Evolutionary conservation across 1,139 yeast species (phyloP).

Genomic region (Nakaseomyces glabratus): DNA sequence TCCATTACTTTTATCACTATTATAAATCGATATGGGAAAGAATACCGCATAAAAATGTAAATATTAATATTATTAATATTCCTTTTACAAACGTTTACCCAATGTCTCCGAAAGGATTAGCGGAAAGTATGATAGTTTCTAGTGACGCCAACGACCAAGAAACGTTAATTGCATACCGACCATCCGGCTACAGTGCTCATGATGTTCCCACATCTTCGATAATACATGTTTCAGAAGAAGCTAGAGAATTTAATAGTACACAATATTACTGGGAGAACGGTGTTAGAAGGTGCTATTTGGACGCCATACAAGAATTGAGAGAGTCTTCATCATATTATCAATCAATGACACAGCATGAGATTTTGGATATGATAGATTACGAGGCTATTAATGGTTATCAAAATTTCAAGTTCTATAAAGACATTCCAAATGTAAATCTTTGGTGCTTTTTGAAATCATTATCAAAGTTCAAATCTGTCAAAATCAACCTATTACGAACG

Average conservation of each 20-base stretch:
- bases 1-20: slow-evolving; percentile 28
- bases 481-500: slow-evolving; percentile 31
- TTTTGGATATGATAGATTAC: slow-evolving; percentile 13
- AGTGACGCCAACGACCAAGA: slow-evolving; percentile 19
- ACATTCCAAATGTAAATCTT: slow-evolving; percentile 28
- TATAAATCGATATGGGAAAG: slow-evolving; percentile 27
- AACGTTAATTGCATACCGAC: slow-evolving; percentile 17
- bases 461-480: slow-evolving; percentile 28
- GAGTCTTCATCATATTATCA: slow-evolving; percentile 7
- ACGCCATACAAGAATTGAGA: slow-evolving; percentile 9
- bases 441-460: slow-evolving; percentile 30
- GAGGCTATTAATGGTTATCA: slow-evolving; percentile 23
- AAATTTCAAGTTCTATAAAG: slow-evolving; percentile 23
- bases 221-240: slow-evolving; percentile 1
- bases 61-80: slow-evolving; percentile 27
- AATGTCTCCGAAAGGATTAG: slow-evolving; percentile 21
- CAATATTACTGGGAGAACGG: slow-evolving; percentile 23
- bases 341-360: slow-evolving; percentile 11
- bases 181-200: slow-evolving; percentile 9
- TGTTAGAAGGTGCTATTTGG: slow-evolving; percentile 16
- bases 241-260: slow-evolving; percentile 6
- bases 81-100: slow-evolving; percentile 31
- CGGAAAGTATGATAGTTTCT: slow-evolving; percentile 17
- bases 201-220: slow-evolving; percentile 6
- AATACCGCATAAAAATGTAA: slow-evolving; percentile 24